A percentile compares a stretch with the other conserved stretches of the same genome.
Evolutionary conservation across 176 grass and related monocot genomes (phyloP).

Genomic region (Aechmea fasciata): DNA sequence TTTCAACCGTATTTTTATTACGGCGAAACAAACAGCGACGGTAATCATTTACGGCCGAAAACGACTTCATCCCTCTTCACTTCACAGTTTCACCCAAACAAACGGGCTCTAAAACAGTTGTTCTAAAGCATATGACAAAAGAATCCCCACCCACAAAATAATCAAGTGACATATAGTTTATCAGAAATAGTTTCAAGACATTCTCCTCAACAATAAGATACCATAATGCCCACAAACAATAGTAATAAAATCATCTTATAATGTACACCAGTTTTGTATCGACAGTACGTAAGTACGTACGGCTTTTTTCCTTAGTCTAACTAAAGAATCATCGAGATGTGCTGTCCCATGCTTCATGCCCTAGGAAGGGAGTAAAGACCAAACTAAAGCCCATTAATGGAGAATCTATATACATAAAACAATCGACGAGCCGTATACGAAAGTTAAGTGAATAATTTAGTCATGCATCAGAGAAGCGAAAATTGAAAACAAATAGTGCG

Average conservation of each 20-base stretch:
- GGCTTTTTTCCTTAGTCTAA: not conserved
- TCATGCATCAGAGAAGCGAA: slow-evolving; percentile 7
- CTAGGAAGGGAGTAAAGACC: not conserved
- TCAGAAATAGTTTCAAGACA: not conserved
- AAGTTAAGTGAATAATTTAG: not conserved
- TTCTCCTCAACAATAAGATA: not conserved
- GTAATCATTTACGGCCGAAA: no score
- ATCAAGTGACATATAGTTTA: not conserved
- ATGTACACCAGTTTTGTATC: not conserved
- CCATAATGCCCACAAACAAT: not conserved
- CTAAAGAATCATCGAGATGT: not conserved
- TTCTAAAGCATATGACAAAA: not conserved
- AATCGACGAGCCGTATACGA: no score
- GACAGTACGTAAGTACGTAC: not conserved
- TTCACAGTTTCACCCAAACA: no score
- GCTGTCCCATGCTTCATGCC: not conserved
- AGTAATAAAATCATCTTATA: not conserved
- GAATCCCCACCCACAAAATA: not conserved
- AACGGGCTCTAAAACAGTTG: not conserved
- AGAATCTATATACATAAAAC: not conserved
- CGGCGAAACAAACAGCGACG: no score
- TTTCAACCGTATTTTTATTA: no score
- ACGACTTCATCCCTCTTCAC: no score
- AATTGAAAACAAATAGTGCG: slow-evolving; percentile 11
- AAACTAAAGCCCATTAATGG: not conserved